Evolutionary conservation across 176 grass and related monocot genomes (phyloP), one percentile per base, ranked within the genome.

Genomic region (Leersia perrieri): DNA sequence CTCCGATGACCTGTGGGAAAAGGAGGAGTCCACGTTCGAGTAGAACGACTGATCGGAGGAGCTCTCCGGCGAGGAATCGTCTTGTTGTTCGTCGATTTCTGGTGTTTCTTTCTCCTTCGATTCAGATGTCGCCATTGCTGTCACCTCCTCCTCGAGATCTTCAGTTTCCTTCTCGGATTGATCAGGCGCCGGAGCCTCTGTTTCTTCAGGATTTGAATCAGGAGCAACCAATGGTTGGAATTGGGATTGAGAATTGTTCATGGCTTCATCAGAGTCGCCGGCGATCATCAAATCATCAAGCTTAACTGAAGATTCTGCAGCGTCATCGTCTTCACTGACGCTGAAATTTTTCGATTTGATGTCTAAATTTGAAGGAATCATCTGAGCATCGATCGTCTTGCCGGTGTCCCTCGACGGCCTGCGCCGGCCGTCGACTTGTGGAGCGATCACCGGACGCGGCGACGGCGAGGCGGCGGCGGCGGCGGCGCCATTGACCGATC

Each of bases 21-120:
- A 91, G 7, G 88, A 91, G 11, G 89, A 86, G 63, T 67, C 86
- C 0, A 97, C 75, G 12, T 97, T 91, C 22, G 87, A 94, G 66
- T 91, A 91, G 36, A 92, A 87, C 16, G 87, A 94, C 63, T 74
- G 49, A 15, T 53, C 83, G n/a, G 87, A 85, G n/a, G 87, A 85
- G 86, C 91, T 94, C 41, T 70, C 68, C 49, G 66, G 49, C 0
- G 85, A 68, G 32, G 75, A 66, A 32, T 68, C 89, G 40, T 72
- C 80, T 3, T 32, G 33, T n/a, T n/a, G n/a, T n/a, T n/a, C n/a
- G 22, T 85, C 87, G 5, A 60, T 65, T 1, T 14, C 38, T 9
- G 73, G 15, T 9, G 25, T 76, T 40, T 70, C 76, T 84, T 60
- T 77, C 14, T 44, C 70, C 38, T 36, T 71, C 27, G 70, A 51